A percentile compares a stretch with the other conserved stretches of the same genome.
Conservation (phyloP, 345 rosid species). For the Pistacia atlantica region DNA sequence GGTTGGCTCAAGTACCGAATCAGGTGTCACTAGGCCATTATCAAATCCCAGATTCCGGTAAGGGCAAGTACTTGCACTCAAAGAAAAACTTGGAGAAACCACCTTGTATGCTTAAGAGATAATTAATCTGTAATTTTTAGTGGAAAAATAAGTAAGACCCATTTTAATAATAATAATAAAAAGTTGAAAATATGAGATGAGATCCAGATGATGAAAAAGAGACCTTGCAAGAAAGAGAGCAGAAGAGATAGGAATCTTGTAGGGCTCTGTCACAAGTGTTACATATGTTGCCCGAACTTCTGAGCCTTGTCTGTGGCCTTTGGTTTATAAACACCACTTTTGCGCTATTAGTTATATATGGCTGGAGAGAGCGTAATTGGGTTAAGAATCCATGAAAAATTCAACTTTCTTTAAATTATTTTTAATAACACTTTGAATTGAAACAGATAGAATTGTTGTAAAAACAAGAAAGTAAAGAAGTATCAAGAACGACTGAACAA, state of each 20-base stretch:
- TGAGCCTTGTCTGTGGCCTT: slow-evolving; percentile 67
- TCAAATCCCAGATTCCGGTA: slow-evolving; percentile 57
- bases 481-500: no score
- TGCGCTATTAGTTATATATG: slow-evolving; percentile 78
- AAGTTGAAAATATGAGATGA: neutral
- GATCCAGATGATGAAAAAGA: neutral
- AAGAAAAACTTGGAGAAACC: slow-evolving; percentile 62
- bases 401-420: neutral
- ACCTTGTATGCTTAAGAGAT: slow-evolving; percentile 53
- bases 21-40: slow-evolving; percentile 57
- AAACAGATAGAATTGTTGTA: neutral
- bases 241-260: slow-evolving; percentile 68
- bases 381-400: neutral
- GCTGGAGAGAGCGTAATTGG: slow-evolving; percentile 29
- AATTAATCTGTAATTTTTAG: slow-evolving; percentile 45
- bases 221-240: slow-evolving; percentile 95
- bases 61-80: slow-evolving; percentile 62
- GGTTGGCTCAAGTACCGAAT: slow-evolving; percentile 62
- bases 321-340: slow-evolving; percentile 86
- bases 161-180: neutral
- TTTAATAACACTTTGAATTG: neutral
- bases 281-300: slow-evolving; percentile 73
- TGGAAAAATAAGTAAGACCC: slow-evolving; percentile 14
- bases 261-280: slow-evolving; percentile 69
- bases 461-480: neutral